These are phyloP conservation scores for Botrytis porri DNA, from an alignment of 2,329 filamentous ascomycete species.

Conservation along the genomic window DNA sequence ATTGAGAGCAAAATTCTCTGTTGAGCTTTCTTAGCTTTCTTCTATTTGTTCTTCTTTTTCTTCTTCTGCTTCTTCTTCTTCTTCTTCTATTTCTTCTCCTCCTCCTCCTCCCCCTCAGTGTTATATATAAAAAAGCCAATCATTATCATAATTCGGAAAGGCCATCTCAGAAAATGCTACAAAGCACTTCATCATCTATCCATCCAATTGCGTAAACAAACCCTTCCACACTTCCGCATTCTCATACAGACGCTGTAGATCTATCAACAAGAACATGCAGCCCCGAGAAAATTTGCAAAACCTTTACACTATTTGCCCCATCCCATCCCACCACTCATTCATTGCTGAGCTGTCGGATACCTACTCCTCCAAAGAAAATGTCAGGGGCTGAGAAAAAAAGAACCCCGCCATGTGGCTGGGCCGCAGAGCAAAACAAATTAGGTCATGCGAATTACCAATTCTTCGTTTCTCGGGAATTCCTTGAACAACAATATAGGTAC, in stretches of 20 bases:
- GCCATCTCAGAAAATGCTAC: background rate
- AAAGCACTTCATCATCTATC: background rate
- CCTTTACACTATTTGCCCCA: background rate
- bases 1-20: background rate
- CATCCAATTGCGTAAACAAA: background rate
- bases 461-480: background rate
- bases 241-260: background rate
- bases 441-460: background rate
- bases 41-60: no score
- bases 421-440: background rate
- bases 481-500: background rate
- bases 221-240: background rate
- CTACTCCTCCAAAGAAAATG: background rate
- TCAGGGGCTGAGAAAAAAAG: background rate
- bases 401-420: slow-evolving; percentile 1
- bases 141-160: background rate
- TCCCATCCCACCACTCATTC: background rate
- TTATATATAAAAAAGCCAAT: background rate
- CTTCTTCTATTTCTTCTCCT: no score
- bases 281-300: background rate
- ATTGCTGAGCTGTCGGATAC: background rate
- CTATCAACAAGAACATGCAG: background rate
- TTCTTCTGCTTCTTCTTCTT: no score
- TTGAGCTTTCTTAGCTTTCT: background rate
- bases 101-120: background rate